phyloP scores from a whole-genome alignment of 2,329 filamentous ascomycete genomes.

The Hypoxylon sp. region DNA sequence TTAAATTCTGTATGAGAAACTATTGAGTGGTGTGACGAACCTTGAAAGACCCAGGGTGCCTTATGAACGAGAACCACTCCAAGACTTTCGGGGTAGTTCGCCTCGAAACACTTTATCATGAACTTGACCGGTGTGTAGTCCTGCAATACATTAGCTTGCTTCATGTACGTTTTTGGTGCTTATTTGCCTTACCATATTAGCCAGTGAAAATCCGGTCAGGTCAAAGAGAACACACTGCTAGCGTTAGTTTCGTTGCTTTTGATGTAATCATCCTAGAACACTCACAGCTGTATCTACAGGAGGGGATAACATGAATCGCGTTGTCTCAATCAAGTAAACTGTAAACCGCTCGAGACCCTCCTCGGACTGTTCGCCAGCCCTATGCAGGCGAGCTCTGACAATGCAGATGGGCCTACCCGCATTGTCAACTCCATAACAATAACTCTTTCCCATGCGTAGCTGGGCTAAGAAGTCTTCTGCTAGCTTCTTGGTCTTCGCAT shows the following conservation, averaged over 20 bases:
- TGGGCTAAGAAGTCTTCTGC: slow-evolving; percentile 86
- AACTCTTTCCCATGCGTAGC: slow-evolving; percentile 92
- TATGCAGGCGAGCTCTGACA: slow-evolving; percentile 86
- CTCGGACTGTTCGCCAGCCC: slow-evolving; percentile 84
- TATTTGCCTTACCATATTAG: slow-evolving; percentile 82
- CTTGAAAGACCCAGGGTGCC: slow-evolving; percentile 96
- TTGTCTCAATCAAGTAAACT: slow-evolving; percentile 93
- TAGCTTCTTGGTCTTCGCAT: slow-evolving; percentile 74
- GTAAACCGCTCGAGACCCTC: slow-evolving; percentile 89
- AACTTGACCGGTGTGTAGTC: slow-evolving; percentile 98
- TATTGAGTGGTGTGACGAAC: slow-evolving; percentile 61
- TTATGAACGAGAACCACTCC: slow-evolving; percentile 95
- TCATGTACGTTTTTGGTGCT: not conserved
- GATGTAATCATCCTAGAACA: slow-evolving; percentile 45
- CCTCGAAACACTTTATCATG: slow-evolving; percentile 99
- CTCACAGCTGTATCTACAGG: slow-evolving; percentile 93
- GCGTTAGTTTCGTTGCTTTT: slow-evolving; percentile 43
- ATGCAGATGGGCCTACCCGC: slow-evolving; percentile 88
- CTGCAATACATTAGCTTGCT: slow-evolving; percentile 57
- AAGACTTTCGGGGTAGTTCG: slow-evolving; percentile 95
- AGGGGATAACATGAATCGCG: slow-evolving; percentile 82
- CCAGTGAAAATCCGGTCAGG: slow-evolving; percentile 92
- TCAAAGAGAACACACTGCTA: slow-evolving; percentile 90
- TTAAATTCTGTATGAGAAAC: slow-evolving; percentile 53
- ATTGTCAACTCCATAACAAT: slow-evolving; percentile 89